Evolutionary conservation across 371 early-diverging fungal species (phyloP).

Genomic region (Saksenaea vasiformis): DNA sequence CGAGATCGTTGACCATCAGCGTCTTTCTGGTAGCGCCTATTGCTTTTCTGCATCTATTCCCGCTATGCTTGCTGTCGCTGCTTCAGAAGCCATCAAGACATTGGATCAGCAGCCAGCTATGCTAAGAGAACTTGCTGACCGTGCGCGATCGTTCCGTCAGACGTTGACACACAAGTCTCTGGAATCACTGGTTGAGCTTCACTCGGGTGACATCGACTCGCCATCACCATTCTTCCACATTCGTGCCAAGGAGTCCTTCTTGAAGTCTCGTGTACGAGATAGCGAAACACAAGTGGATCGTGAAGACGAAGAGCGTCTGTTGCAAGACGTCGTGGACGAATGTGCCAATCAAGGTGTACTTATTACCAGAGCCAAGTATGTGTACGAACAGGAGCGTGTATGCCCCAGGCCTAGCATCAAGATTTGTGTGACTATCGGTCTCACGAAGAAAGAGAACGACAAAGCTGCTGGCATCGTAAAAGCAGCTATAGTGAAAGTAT

Average conservation of each 20-base stretch:
- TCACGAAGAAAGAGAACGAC: slow-evolving; percentile 83
- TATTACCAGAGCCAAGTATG: slow-evolving; percentile 86
- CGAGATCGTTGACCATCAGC: slow-evolving; percentile 93
- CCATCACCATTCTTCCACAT: slow-evolving; percentile 72
- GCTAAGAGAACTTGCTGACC: slow-evolving; percentile 37
- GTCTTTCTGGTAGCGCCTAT: slow-evolving; percentile 93
- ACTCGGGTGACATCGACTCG: slow-evolving; percentile 51
- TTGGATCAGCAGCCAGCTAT: slow-evolving; percentile 49
- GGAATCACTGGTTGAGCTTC: slow-evolving; percentile 46
- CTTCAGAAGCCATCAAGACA: slow-evolving; percentile 81
- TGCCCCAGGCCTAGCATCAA: slow-evolving; percentile 83
- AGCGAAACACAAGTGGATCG: slow-evolving; percentile 36
- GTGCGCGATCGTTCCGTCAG: slow-evolving; percentile 38
- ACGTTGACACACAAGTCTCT: slow-evolving; percentile 37
- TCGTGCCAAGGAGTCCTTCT: slow-evolving; percentile 51
- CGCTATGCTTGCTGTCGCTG: slow-evolving; percentile 91
- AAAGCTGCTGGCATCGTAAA: slow-evolving; percentile 74
- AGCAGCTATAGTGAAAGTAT: slow-evolving; percentile 53
- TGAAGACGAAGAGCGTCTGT: slow-evolving; percentile 61
- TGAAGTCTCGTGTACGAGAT: slow-evolving; percentile 31
- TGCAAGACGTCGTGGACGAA: slow-evolving; percentile 89
- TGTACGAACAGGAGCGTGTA: slow-evolving; percentile 78
- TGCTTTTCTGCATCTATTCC: slow-evolving; percentile 99
- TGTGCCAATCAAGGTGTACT: slow-evolving; percentile 73
- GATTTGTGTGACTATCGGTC: slow-evolving; percentile 74